A percentile compares a stretch with the other conserved stretches of the same genome.
Evolutionary conservation across 108 stramenopile species (phyloP).

Genomic region (Stephanodiscus minutulus): DNA sequence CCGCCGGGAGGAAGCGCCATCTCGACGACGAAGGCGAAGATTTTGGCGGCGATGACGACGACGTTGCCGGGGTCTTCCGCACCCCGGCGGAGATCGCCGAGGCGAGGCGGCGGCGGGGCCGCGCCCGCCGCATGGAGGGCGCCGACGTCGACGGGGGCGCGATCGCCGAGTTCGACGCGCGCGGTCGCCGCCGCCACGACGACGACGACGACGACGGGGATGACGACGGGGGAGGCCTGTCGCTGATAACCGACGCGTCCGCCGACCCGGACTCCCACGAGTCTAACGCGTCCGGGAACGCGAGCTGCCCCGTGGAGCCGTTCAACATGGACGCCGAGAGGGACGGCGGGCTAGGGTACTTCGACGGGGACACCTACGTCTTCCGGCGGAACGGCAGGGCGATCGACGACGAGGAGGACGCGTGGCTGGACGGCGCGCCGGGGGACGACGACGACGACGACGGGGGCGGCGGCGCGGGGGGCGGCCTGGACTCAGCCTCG

Average conservation of each 20-base stretch:
- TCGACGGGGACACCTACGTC: slow-evolving; percentile 86
- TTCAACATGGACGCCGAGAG: slow-evolving; percentile 84
- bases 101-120: slow-evolving; percentile 37
- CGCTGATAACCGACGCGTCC: slow-evolving; percentile 34
- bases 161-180: neutral
- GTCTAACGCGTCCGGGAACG: slow-evolving; percentile 46
- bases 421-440: slow-evolving; percentile 72
- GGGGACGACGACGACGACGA: slow-evolving; percentile 42
- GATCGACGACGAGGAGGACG: slow-evolving; percentile 72
- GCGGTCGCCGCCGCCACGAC: neutral
- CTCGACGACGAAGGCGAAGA: neutral
- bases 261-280: slow-evolving; percentile 44
- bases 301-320: slow-evolving; percentile 69
- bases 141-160: slow-evolving; percentile 1
- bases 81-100: slow-evolving; percentile 28
- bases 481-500: slow-evolving; percentile 32
- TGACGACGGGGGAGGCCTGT: slow-evolving; percentile 12
- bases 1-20: neutral
- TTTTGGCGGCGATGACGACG: slow-evolving; percentile 12
- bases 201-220: neutral
- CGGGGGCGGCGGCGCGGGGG: slow-evolving; percentile 27
- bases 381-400: slow-evolving; percentile 56
- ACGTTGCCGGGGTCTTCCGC: slow-evolving; percentile 19
- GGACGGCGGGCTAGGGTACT: slow-evolving; percentile 80
- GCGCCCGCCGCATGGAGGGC: slow-evolving; percentile 27